Percentiles rank a stretch among this genome's conserved stretches.
Evolutionary conservation across 495 filamentous ascomycete genomes (phyloP).

Genomic region (Trichoderma virens): DNA sequence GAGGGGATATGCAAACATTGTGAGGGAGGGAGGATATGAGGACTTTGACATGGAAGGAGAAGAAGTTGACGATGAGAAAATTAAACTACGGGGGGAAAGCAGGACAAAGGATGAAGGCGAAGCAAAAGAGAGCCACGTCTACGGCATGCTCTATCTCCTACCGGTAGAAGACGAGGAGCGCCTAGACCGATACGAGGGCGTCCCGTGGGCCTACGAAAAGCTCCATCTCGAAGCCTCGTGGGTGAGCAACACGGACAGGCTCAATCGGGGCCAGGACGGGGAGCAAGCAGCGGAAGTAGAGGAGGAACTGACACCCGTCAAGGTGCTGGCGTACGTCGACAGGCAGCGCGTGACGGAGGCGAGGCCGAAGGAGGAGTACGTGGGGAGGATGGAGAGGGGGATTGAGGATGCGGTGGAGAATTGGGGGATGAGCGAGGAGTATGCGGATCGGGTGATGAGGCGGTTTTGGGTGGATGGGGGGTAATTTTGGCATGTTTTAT

Average conservation of each 20-base stretch:
- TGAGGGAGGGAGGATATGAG: slow-evolving; percentile 15
- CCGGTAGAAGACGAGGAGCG: slow-evolving; percentile 22
- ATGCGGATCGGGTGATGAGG: slow-evolving; percentile 23
- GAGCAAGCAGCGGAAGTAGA: background rate
- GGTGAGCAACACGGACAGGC: slow-evolving; percentile 16
- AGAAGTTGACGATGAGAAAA: background rate
- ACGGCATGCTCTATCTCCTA: slow-evolving; percentile 33
- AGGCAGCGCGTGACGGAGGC: slow-evolving; percentile 15
- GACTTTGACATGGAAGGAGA: background rate
- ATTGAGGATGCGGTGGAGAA: slow-evolving; percentile 27
- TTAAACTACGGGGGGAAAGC: background rate
- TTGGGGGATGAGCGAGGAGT: slow-evolving; percentile 24
- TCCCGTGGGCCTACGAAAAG: slow-evolving; percentile 30
- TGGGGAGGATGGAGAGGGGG: slow-evolving; percentile 31
- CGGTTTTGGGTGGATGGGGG: slow-evolving; percentile 30
- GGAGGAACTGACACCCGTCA: slow-evolving; percentile 12
- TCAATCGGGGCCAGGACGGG: background rate
- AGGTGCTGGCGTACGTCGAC: slow-evolving; percentile 33
- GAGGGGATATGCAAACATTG: slow-evolving; percentile 35
- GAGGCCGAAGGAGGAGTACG: slow-evolving; percentile 25
- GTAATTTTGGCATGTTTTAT: too few species aligned
- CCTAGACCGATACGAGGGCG: slow-evolving; percentile 31
- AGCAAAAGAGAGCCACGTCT: slow-evolving; percentile 20
- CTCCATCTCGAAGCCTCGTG: slow-evolving; percentile 14
- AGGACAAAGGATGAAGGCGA: background rate